Percentiles rank a stretch among this genome's conserved stretches.
These are phyloP conservation scores for Lepraria neglecta DNA, from an alignment of 495 filamentous ascomycete genomes.

Conservation along the genomic window DNA sequence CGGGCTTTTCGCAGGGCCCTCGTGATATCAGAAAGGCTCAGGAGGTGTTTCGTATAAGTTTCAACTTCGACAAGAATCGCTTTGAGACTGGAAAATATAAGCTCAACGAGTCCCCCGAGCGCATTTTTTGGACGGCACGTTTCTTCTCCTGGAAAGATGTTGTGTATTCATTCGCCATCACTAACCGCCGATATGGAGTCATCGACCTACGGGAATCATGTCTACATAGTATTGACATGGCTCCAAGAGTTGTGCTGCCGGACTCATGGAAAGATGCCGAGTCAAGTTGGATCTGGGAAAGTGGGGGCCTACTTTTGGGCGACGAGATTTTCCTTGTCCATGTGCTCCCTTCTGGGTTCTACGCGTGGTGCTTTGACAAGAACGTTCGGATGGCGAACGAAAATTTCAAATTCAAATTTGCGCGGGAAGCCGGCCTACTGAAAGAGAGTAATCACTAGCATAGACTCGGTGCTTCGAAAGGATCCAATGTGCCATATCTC, in stretches of 20 bases:
- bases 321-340: conserved; percentile 2
- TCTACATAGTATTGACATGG: no score
- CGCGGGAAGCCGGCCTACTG: no score
- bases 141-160: conserved; percentile 2
- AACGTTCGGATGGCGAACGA: conserved; percentile 10
- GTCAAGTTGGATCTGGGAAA: not conserved
- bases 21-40: no score
- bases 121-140: fast-evolving
- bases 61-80: conserved; percentile 1
- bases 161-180: not conserved
- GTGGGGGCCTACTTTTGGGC: not conserved
- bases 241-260: not conserved
- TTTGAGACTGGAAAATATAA: not conserved
- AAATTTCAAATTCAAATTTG: not conserved
- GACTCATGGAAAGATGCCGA: not conserved
- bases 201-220: not conserved
- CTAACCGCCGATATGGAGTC: not conserved
- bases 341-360: not conserved
- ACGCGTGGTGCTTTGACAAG: conserved; percentile 13
- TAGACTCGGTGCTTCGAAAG: no score
- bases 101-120: not conserved
- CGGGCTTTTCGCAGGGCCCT: not conserved
- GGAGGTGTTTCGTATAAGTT: not conserved
- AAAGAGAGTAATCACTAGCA: no score
- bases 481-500: no score